Percentiles rank a stretch among this genome's conserved stretches.
Conservation (phyloP, 208 protist genomes). For the Leishmania braziliensis region DNA sequence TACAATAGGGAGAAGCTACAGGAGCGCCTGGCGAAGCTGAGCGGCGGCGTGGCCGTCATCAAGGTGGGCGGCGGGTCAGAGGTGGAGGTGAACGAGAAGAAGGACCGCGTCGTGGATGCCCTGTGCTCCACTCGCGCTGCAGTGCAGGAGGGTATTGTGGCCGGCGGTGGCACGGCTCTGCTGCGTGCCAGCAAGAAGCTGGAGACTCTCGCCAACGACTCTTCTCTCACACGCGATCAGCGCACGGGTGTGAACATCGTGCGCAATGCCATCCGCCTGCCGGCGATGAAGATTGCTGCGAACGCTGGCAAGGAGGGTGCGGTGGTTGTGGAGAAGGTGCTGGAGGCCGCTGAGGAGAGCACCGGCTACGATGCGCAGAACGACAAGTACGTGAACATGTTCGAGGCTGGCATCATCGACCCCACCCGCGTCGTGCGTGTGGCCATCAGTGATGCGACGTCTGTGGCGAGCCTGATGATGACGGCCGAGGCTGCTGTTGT, state of each 20-base stretch:
- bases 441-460: slow-evolving; percentile 95
- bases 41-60: slow-evolving; percentile 97
- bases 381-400: slow-evolving; percentile 97
- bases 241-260: slow-evolving; percentile 97
- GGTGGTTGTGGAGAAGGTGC: slow-evolving; percentile 98
- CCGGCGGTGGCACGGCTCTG: slow-evolving; percentile 97
- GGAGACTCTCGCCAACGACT: slow-evolving; percentile 73
- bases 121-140: slow-evolving; percentile 99
- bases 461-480: slow-evolving; percentile 98
- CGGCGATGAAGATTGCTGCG: slow-evolving; percentile 93
- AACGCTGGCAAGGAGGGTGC: slow-evolving; percentile 98
- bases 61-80: slow-evolving; percentile 98
- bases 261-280: slow-evolving; percentile 91
- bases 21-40: slow-evolving; percentile 98
- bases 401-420: slow-evolving; percentile 99
- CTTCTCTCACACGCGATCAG: slow-evolving; percentile 89
- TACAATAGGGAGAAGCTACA: slow-evolving; percentile 98
- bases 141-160: slow-evolving; percentile 99
- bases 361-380: slow-evolving; percentile 96
- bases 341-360: slow-evolving; percentile 71
- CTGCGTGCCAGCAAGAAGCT: slow-evolving; percentile 92
- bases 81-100: slow-evolving; percentile 99
- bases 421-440: slow-evolving; percentile 99
- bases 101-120: slow-evolving; percentile 97
- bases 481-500: slow-evolving; percentile 93